A percentile compares a stretch with the other conserved stretches of the same genome.
These are phyloP conservation scores for Papiliotrema fonsecae DNA, from an alignment of 1,284 basidiomycete species.

Conservation along the genomic window DNA sequence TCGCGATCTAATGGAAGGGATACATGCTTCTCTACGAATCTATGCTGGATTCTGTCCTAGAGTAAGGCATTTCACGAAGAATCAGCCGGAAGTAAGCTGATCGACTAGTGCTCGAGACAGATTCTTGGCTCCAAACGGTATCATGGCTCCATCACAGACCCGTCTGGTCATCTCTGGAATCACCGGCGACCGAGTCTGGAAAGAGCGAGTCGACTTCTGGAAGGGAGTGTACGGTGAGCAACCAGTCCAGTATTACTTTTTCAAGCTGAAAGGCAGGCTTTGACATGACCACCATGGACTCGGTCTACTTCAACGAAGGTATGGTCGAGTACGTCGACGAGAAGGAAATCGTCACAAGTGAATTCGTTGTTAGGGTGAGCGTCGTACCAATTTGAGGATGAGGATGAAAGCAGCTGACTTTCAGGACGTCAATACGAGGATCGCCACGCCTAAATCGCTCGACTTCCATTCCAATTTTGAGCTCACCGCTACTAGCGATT, in stretches of 20 bases:
- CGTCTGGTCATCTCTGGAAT: conserved; percentile 78
- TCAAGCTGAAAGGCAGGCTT: conserved; percentile 57
- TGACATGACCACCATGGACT: conserved; percentile 72
- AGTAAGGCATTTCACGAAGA: conserved; percentile 23
- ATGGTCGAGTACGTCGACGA: conserved; percentile 72
- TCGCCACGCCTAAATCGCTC: conserved; percentile 63
- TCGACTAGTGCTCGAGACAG: conserved; percentile 66
- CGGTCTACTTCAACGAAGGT: conserved; percentile 64
- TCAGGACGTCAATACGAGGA: conserved; percentile 67
- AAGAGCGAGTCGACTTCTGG: conserved; percentile 86
- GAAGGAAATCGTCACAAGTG: conserved; percentile 64
- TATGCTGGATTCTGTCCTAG: conserved; percentile 92
- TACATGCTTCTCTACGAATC: conserved; percentile 90
- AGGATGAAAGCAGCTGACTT: neutral
- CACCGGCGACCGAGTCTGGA: conserved; percentile 66
- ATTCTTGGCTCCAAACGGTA: conserved; percentile 67
- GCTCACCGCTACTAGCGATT: conserved; percentile 59
- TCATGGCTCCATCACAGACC: conserved; percentile 91
- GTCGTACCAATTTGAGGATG: neutral
- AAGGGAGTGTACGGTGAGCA: conserved; percentile 75
- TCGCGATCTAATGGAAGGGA: conserved; percentile 41
- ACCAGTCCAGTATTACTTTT: neutral
- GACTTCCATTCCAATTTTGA: conserved; percentile 73
- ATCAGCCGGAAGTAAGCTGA: neutral
- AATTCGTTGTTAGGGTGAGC: conserved; percentile 63